Evolutionary conservation across 176 grass and related monocot genomes (phyloP).

Genomic region (Poa pratensis): DNA sequence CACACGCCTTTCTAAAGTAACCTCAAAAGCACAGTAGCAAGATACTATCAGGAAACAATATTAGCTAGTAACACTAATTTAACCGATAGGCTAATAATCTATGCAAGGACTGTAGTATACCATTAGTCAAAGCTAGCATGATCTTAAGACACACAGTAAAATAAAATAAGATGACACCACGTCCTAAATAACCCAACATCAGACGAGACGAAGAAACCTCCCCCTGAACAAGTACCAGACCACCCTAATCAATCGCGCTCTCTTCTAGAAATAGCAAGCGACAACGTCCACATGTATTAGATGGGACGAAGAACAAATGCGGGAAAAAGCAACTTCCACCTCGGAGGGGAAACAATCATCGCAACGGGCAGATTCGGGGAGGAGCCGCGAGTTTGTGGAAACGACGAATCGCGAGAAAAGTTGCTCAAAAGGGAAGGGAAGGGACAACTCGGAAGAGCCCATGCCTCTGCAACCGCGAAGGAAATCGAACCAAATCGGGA

Average conservation of each 20-base stretch:
- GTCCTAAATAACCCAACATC: constrained; percentile 26
- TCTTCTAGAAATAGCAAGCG: background rate
- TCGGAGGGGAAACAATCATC: constrained; percentile 10
- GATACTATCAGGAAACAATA: constrained; percentile 26
- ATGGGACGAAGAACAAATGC: background rate
- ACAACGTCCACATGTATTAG: constrained; percentile 15
- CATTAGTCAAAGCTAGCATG: constrained; percentile 30
- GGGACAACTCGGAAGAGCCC: background rate
- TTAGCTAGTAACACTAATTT: constrained; percentile 13
- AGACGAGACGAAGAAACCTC: constrained; percentile 26
- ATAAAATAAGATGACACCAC: constrained; percentile 15
- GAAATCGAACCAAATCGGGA: constrained; percentile 27
- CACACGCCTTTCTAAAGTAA: constrained; percentile 26
- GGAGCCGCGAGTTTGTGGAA: background rate
- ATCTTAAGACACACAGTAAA: background rate
- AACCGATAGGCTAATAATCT: constrained; percentile 15
- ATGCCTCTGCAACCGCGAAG: background rate
- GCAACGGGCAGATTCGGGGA: constrained; percentile 9
- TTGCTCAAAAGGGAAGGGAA: constrained; percentile 21
- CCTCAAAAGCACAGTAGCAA: constrained; percentile 44
- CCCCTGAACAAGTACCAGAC: constrained; percentile 13
- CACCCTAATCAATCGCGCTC: background rate
- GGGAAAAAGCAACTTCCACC: background rate
- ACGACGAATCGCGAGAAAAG: constrained; percentile 31
- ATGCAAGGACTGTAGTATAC: constrained; percentile 13